A percentile compares a stretch with the other conserved stretches of the same genome.
Evolutionary conservation across 192 early-diverging fungal species (phyloP).

Genomic region (Coemansia sp.): DNA sequence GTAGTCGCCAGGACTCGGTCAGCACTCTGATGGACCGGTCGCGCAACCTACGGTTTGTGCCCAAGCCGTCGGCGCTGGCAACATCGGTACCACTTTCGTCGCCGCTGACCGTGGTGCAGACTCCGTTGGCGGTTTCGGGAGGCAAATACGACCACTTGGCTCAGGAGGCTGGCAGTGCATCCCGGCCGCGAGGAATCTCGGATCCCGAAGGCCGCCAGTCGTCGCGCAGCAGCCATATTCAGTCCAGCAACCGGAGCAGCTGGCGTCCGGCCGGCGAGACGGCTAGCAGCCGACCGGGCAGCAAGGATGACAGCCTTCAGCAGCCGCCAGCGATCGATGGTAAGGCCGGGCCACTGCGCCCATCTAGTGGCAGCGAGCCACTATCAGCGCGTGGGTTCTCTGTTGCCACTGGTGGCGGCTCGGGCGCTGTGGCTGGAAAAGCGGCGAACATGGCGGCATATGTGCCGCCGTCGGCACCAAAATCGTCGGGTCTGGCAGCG

Average conservation of each 20-base stretch:
- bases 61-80: conserved; percentile 13
- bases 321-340: background rate
- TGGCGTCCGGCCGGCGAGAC: background rate
- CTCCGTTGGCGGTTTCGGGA: conserved; percentile 15
- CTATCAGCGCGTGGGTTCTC: background rate
- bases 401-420: background rate
- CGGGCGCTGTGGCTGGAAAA: background rate
- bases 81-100: conserved; percentile 10
- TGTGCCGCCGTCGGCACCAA: conserved; percentile 23
- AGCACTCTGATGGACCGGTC: background rate
- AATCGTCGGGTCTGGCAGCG: conserved; percentile 56
- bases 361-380: conserved; percentile 11
- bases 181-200: conserved; percentile 29
- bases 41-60: conserved; percentile 5
- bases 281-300: background rate
- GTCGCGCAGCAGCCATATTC: conserved; percentile 11
- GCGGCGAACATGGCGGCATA: conserved; percentile 1
- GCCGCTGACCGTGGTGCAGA: conserved; percentile 7
- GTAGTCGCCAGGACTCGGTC: conserved; percentile 11
- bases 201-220: conserved; percentile 35
- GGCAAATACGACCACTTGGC: conserved; percentile 12
- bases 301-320: conserved; percentile 1
- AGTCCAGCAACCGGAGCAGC: background rate
- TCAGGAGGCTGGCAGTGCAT: conserved; percentile 4
- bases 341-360: background rate